phyloP scores from a whole-genome alignment of 2,329 filamentous ascomycete genomes.

The Pyrenophora tritici-repentis region DNA sequence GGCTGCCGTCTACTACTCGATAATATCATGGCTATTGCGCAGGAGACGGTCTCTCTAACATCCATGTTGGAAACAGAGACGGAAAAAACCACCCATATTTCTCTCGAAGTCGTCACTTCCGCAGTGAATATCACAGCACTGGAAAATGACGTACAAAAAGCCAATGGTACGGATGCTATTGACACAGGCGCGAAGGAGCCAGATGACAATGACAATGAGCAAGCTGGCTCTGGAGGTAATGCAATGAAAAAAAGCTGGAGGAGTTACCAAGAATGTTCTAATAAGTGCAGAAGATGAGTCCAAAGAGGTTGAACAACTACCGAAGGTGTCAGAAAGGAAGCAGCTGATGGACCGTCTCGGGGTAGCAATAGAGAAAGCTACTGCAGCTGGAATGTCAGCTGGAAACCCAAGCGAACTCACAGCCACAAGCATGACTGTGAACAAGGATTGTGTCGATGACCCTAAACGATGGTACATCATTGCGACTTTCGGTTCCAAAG shows the following conservation, averaged over 20 bases:
- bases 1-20: too few species aligned
- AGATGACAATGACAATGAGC: background rate
- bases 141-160: background rate
- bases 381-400: background rate
- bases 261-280: background rate
- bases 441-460: too few species aligned
- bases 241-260: background rate
- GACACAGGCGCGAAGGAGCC: background rate
- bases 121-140: too few species aligned
- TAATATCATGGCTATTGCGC: too few species aligned
- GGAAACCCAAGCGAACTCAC: too few species aligned
- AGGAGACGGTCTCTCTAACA: too few species aligned
- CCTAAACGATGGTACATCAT: background rate
- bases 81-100: too few species aligned
- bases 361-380: background rate
- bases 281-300: background rate
- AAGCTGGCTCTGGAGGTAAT: background rate
- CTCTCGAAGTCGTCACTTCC: too few species aligned
- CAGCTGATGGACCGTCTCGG: background rate
- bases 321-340: constrained; percentile 22
- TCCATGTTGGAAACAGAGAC: too few species aligned
- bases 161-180: background rate
- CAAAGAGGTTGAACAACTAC: too few species aligned
- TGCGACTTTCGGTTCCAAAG: background rate
- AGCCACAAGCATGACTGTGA: too few species aligned